Percentiles rank a stretch among this genome's conserved stretches.
phyloP scores from a whole-genome alignment of 2,329 filamentous ascomycete genomes.

The Raffaelea arxii region DNA sequence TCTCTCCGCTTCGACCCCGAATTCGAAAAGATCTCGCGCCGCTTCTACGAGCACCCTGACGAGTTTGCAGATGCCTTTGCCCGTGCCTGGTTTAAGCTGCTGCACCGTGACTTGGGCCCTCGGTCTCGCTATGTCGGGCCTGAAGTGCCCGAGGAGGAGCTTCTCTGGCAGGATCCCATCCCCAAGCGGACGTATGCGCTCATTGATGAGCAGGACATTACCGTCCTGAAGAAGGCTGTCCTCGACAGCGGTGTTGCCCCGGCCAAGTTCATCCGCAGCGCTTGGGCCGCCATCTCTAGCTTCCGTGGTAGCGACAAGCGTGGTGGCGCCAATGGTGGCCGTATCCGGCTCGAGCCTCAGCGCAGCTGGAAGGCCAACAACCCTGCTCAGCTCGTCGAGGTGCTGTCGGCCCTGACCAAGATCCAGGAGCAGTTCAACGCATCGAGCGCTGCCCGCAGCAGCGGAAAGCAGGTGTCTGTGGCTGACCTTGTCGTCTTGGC shows the following conservation, averaged over 20 bases:
- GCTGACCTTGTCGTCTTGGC: slow-evolving; percentile 70
- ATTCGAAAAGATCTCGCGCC: slow-evolving; percentile 68
- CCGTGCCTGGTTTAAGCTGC: slow-evolving; percentile 74
- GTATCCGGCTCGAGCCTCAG: slow-evolving; percentile 64
- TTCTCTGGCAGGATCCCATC: slow-evolving; percentile 69
- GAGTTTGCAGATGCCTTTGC: slow-evolving; percentile 60
- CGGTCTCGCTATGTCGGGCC: slow-evolving; percentile 62
- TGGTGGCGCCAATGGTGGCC: slow-evolving; percentile 70
- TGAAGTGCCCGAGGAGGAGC: slow-evolving; percentile 58
- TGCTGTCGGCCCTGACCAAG: slow-evolving; percentile 50
- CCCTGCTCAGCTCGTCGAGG: slow-evolving; percentile 52
- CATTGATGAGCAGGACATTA: slow-evolving; percentile 53
- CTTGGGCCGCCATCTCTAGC: slow-evolving; percentile 61
- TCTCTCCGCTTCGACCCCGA: slow-evolving; percentile 60
- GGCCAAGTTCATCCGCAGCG: slow-evolving; percentile 53
- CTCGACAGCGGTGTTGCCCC: slow-evolving; percentile 51
- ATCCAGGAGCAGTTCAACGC: slow-evolving; percentile 59
- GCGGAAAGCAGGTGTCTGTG: slow-evolving; percentile 62
- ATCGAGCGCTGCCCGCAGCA: slow-evolving; percentile 14
- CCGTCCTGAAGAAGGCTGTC: slow-evolving; percentile 59
- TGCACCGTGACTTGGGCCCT: slow-evolving; percentile 72
- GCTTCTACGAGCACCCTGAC: slow-evolving; percentile 58
- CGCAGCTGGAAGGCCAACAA: slow-evolving; percentile 68
- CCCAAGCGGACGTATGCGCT: slow-evolving; percentile 47
- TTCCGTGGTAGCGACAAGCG: slow-evolving; percentile 74